Base-by-base conservation (phyloP, 441 rosid genomes). In the Hura crepitans region DNA sequence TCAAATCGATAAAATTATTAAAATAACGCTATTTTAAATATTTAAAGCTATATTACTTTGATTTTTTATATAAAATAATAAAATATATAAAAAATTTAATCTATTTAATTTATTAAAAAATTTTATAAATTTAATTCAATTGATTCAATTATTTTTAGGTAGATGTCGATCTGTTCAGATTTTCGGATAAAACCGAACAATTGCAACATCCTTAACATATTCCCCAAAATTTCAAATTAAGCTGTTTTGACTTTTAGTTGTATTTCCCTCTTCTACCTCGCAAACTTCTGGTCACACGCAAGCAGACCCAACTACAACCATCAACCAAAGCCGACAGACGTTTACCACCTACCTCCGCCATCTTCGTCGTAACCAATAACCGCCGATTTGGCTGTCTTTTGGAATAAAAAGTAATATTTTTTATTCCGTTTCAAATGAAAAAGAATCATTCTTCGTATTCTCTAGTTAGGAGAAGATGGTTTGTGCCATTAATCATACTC, bases 401-500 rank as follows among this genome's bases (percentile, higher is more conserved):
- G 46, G 12, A 3, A 1, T 6, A 9, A 42, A 42, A 8, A 39
- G 10, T 8, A 4, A 39, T 7, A 39, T 7, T 7, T 18, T 3
- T 4, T 7, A 1, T 37, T 12, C 2, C 1, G n/a, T 37, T 37
- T 18, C 35, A 39, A 43, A 87, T 85, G 92, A 88, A 87, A 81
- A 73, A 82, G 66, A 18, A 79, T 50, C 88, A 85, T 65, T 51
- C 62, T 65, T 69, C 83, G 20, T 60, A 81, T 27, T 75, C 81
- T 62, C 70, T 71, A 7, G 80, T 80, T 63, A 86, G 87, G 43
- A 71, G 73, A 76, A 71, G 76, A 78, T 86, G 85, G 80, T 60
- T 78, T 17, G 50, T 71, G 22, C 81, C 82, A 3, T 18, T 76
- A 13, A 33, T 84, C 12, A 20, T 74, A 22, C 43, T 84, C 37